Evolutionary conservation across 1,139 yeast species (phyloP).

Genomic region (Yueomyces sp.): DNA sequence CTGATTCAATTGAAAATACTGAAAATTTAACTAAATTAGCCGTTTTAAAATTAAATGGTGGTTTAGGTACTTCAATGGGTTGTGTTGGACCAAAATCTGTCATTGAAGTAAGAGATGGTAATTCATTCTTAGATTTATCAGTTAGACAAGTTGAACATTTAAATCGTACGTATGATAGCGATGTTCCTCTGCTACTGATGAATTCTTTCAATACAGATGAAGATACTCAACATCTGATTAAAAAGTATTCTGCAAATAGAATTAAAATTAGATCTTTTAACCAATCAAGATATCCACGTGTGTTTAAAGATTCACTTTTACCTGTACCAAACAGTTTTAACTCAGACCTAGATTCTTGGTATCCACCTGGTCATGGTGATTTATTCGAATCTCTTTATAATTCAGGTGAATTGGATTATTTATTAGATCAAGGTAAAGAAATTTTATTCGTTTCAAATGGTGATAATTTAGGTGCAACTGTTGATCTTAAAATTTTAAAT

Average conservation of each 20-base stretch:
- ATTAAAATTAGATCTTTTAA: constrained; percentile 90
- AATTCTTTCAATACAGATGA: constrained; percentile 95
- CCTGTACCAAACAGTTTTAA: constrained; percentile 78
- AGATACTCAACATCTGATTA: constrained; percentile 89
- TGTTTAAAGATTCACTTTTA: constrained; percentile 80
- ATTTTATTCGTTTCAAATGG: constrained; percentile 91
- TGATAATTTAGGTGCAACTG: constrained; percentile 97
- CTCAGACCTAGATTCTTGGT: constrained; percentile 79
- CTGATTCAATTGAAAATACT: constrained; percentile 22
- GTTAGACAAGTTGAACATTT: constrained; percentile 95
- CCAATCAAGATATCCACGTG: constrained; percentile 94
- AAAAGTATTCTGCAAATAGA: constrained; percentile 94
- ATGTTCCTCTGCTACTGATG: constrained; percentile 93
- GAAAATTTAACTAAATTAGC: constrained; percentile 69
- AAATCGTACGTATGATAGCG: constrained; percentile 80
- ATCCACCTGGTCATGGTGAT: constrained; percentile 99
- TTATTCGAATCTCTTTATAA: constrained; percentile 80
- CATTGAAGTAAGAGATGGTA: constrained; percentile 96
- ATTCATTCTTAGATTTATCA: constrained; percentile 85
- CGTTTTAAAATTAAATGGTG: constrained; percentile 92
- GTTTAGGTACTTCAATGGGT: constrained; percentile 98
- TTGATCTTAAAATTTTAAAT: constrained; percentile 76
- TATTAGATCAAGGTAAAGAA: constrained; percentile 90
- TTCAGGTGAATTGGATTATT: constrained; percentile 83
- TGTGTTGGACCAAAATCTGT: constrained; percentile 98